Conservation (phyloP, 768 basidiomycete genomes). For the Termitomyces sp. region DNA sequence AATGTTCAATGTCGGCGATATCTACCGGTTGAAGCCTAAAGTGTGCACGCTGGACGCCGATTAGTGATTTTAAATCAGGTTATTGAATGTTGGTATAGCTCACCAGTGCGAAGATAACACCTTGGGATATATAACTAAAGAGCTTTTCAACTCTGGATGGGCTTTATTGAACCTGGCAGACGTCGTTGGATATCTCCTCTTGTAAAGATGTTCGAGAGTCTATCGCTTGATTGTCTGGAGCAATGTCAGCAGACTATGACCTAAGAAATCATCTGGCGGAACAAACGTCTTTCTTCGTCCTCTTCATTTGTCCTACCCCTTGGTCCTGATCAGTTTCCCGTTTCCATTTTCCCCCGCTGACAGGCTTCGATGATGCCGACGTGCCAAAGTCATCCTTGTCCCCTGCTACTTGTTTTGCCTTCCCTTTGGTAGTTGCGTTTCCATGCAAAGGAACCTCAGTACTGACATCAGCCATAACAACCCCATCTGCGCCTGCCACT, state of each 20-base stretch:
- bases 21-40: constrained; percentile 34
- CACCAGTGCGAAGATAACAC: constrained; percentile 47
- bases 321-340: constrained; percentile 16
- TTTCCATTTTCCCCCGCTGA: constrained; percentile 24
- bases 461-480: constrained; percentile 25
- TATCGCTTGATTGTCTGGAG: constrained; percentile 39
- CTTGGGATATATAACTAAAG: constrained; percentile 38
- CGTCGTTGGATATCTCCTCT: constrained; percentile 31
- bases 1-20: constrained; percentile 25
- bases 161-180: constrained; percentile 28
- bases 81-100: constrained; percentile 12
- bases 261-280: not conserved
- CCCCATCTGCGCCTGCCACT: constrained; percentile 15
- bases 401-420: constrained; percentile 31
- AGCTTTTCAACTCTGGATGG: constrained; percentile 49
- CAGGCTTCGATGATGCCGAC: not conserved
- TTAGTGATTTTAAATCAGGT: not conserved
- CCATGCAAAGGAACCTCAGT: constrained; percentile 33
- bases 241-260: not conserved
- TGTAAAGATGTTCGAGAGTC: constrained; percentile 32
- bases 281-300: constrained; percentile 56
- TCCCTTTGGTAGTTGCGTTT: constrained; percentile 24
- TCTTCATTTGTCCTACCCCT: constrained; percentile 34
- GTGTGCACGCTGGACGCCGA: constrained; percentile 31
- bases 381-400: constrained; percentile 28